phyloP scores from a whole-genome alignment of 495 filamentous ascomycete genomes.

The Parachaetomium inaequale region DNA sequence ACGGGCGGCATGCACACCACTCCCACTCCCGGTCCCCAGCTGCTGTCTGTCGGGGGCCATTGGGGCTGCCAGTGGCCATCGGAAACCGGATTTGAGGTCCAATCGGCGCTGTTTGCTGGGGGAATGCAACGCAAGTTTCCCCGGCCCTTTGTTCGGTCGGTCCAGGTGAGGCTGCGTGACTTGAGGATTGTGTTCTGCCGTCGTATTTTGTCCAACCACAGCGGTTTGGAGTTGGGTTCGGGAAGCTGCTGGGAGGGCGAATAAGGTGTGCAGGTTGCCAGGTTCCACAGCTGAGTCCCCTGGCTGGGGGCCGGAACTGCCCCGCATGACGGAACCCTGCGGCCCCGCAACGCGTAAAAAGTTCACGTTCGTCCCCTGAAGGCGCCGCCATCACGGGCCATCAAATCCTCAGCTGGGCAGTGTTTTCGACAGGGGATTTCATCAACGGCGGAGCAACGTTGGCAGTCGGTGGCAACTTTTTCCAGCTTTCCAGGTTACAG shows the following conservation, averaged over 20 bases:
- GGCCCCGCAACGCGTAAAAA: constrained; percentile 1
- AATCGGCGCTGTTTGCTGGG: constrained; percentile 4
- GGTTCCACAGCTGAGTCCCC: neutral
- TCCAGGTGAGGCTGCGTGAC: neutral
- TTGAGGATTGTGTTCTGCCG: neutral
- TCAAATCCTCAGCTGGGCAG: neutral
- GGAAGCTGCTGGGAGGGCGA: constrained; percentile 16
- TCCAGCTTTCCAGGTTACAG: neutral
- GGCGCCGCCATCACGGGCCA: no score
- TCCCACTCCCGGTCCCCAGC: neutral
- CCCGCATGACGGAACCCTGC: neutral
- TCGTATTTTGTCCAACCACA: constrained; percentile 49
- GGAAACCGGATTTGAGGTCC: neutral
- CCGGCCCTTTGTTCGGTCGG: neutral
- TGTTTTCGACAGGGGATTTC: neutral
- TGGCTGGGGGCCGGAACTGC: neutral
- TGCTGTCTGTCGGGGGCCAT: no score
- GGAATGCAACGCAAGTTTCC: neutral
- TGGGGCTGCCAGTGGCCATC: neutral
- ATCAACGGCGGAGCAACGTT: neutral
- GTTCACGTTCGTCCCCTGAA: neutral
- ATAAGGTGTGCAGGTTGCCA: neutral
- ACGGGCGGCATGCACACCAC: neutral
- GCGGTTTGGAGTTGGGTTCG: constrained; percentile 9
- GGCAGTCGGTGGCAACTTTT: neutral